Evolutionary conservation across 2,329 filamentous ascomycete genomes (phyloP), one percentile per base, ranked within the genome.

Genomic region (Ophiostoma quercus): DNA sequence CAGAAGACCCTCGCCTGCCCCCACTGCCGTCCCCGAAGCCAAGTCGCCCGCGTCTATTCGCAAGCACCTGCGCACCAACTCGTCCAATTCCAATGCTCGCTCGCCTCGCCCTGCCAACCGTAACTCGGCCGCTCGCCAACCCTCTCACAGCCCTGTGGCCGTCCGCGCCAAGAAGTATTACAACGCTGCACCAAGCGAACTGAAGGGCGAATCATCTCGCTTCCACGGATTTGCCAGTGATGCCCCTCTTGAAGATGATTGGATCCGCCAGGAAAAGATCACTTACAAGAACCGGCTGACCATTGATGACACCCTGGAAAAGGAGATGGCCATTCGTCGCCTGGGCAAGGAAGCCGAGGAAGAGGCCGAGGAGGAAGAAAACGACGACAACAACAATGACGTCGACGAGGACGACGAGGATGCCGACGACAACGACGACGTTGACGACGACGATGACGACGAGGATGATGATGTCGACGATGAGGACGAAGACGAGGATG

Each of bases 171-270:
- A 79, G 72, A 84, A 82, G 73, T 87, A 83, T 74, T 78, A 87
- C 16, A 83, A 81, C 8, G 85, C 83, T 19, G 79, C 83, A 70
- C 81, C 81, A 5, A 80, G 77, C 47, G 85, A 87, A 67, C 76
- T 87, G 62, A 79, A 81, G 51, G 82, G 81, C 57, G 86, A 89
- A 73, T 83, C 83, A 34, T 88, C 81, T 77, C 87, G 82, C 67
- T 98, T 97, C 77, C 92, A 97, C 77, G 94, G 97, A 76, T 98
- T 98, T 78, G 94, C 92, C 62, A 93, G 90, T 77, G 93, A 92
- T 67, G 85, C 88, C 71, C 84, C 90, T 57, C 88, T 92, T 71
- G 91, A 95, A 72, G 94, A 97, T 71, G 94, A 97, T 75, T 99
- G 95, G 95, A 92, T 96, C 39, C 83, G 83, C 19, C 88, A 90